phyloP scores from a whole-genome alignment of 2,329 filamentous ascomycete species.

The Calonectria hawksworthii region DNA sequence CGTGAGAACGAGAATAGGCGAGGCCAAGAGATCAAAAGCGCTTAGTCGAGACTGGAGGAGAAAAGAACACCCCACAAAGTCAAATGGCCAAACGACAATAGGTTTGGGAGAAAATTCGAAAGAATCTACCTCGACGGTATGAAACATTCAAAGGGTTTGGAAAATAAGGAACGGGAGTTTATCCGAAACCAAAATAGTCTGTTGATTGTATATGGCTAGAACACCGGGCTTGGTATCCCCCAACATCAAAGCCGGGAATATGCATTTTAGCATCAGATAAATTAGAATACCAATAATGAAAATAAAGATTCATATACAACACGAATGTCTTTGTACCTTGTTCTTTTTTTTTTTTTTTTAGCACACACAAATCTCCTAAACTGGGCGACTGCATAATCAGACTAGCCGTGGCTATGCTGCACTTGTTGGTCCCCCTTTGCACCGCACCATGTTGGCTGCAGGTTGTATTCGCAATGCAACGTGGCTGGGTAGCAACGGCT shows the following conservation, averaged over 20 bases:
- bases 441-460: not conserved
- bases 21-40: not conserved
- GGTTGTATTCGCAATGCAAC: not conserved
- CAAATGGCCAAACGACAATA: not conserved
- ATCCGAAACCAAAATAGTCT: not conserved
- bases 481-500: not conserved
- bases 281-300: not conserved
- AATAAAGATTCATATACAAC: not conserved
- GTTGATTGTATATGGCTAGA: not conserved
- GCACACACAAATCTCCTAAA: not conserved
- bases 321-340: not conserved
- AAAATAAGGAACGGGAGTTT: not conserved
- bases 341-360: not conserved
- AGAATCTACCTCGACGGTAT: not conserved
- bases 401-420: not conserved
- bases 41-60: not conserved
- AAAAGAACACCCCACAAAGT: not conserved
- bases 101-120: not conserved
- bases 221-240: not conserved
- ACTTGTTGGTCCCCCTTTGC: not conserved
- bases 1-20: not conserved
- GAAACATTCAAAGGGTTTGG: not conserved
- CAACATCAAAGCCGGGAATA: not conserved
- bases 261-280: not conserved
- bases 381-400: not conserved